Evolutionary conservation across 2,329 filamentous ascomycete genomes (phyloP), one percentile per base, ranked within the genome.

Genomic region (Aspergillus sojae): DNA sequence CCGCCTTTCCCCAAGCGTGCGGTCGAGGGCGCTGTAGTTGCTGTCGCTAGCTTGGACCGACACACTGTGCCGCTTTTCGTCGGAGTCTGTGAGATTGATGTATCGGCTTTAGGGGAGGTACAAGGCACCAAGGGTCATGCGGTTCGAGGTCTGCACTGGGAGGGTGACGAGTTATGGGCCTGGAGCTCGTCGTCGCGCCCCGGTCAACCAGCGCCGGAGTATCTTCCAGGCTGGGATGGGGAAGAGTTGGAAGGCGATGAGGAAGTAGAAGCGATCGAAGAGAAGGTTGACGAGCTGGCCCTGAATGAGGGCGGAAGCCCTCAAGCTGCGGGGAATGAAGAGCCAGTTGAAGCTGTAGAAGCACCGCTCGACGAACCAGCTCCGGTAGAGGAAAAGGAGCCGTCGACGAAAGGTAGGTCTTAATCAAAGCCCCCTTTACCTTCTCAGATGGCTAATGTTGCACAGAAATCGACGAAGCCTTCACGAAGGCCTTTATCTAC

Each of bases 131-230:
- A 87, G 71, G 89, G 89, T 0, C 85, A 87, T 76, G 89, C 88
- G 1, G 87, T 91, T 11, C 82, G 86, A 66, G 88, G 85, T 4
- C 77, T 90, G 56, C 88, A 91, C 71, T 91, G 89, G 88, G 82
- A 84, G 64, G 88, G 88, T 1, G 89, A 91, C 76, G 89, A 91
- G 76, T 72, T 90, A n/a, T 91, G 88, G 87, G 80, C 80, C 5
- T 89, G 86, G 85, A 88, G 83, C 69, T 79, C 82, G 36, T 80
- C 78, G 32, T 85, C 83, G 5, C 83, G 81, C 63, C 80, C 84
- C 21, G 88, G 86, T 11, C 77, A 78, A 45, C 76, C 81, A 19
- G 78, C 84, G 14, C 88, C 88, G 1, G 82, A 83, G 32, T 76
- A 81, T 14, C 71, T 89, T 19, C 78, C 84, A 21, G 86, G 83